Percentiles rank a stretch among this genome's conserved stretches.
phyloP scores from a whole-genome alignment of 2,329 filamentous ascomycete genomes.

The Alternaria longipes region DNA sequence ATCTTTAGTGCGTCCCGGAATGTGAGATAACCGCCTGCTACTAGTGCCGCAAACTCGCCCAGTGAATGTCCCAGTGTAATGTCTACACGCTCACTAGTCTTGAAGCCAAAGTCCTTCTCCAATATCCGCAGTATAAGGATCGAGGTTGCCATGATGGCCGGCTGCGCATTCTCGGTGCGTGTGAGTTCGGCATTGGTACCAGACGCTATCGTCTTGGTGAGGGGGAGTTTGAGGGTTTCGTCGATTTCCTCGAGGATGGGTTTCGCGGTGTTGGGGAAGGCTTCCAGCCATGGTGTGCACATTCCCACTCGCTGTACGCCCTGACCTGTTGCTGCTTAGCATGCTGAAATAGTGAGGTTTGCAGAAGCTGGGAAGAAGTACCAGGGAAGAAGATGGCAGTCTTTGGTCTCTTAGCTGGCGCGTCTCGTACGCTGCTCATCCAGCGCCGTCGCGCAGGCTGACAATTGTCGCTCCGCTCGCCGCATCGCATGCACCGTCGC shows the following conservation, averaged over 20 bases:
- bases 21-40: conserved; percentile 80
- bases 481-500: conserved; percentile 32
- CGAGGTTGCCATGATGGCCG: conserved; percentile 94
- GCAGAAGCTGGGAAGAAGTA: conserved; percentile 16
- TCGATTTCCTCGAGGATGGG: conserved; percentile 89
- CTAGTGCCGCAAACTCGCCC: conserved; percentile 91
- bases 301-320: conserved; percentile 91
- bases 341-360: neutral
- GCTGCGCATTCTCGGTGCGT: conserved; percentile 86
- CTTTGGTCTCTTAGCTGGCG: conserved; percentile 42
- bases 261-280: conserved; percentile 79
- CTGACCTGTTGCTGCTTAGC: conserved; percentile 67
- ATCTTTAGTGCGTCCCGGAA: conserved; percentile 81
- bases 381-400: conserved; percentile 53
- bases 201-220: conserved; percentile 80
- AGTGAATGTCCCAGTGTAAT: conserved; percentile 89
- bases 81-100: conserved; percentile 74
- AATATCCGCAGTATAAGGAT: conserved; percentile 88
- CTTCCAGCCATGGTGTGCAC: conserved; percentile 83
- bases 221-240: conserved; percentile 73
- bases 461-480: conserved; percentile 17
- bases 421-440: conserved; percentile 41
- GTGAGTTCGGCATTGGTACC: conserved; percentile 82
- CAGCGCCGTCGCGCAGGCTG: conserved; percentile 29
- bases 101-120: conserved; percentile 84